A percentile compares a stretch with the other conserved stretches of the same genome.
These are phyloP conservation scores for Echeveria elegans DNA, from an alignment of 164 flowering plant species.

Conservation along the genomic window DNA sequence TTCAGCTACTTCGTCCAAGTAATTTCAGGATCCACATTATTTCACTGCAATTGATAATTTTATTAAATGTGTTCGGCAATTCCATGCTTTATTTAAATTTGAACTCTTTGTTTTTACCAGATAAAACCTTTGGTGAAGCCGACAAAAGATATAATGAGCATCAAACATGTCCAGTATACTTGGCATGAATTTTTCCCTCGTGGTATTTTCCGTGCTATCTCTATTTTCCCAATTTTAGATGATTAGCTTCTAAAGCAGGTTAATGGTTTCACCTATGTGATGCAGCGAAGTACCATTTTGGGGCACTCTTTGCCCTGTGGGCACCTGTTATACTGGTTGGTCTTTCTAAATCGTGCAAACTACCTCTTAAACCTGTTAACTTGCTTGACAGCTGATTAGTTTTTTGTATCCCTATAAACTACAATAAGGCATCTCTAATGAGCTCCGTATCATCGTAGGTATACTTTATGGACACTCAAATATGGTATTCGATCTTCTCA, in stretches of 20 bases:
- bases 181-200: constrained; percentile 98
- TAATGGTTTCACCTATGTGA: constrained; percentile 12
- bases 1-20: constrained; percentile 82
- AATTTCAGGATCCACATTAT: constrained; percentile 7
- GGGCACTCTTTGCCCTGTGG: constrained; percentile 83
- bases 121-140: constrained; percentile 85
- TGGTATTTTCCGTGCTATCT: constrained; percentile 32
- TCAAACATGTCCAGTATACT: constrained; percentile 38
- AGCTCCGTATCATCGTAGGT: constrained; percentile 40
- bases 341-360: constrained; percentile 9
- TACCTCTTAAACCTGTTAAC: not conserved
- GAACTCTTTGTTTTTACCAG: constrained; percentile 24
- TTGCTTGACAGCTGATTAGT: not conserved
- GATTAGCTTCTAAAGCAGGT: constrained; percentile 2
- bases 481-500: constrained; percentile 89
- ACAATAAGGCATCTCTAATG: not conserved
- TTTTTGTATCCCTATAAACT: not conserved
- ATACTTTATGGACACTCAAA: constrained; percentile 96
- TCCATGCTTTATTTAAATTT: not conserved
- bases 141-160: constrained; percentile 72
- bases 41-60: not conserved
- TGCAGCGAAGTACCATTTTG: constrained; percentile 73
- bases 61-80: not conserved
- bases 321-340: constrained; percentile 75
- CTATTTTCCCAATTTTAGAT: constrained; percentile 7